Evolutionary conservation across 2,329 filamentous ascomycete species (phyloP).

Genomic region (Monilinia polystroma): DNA sequence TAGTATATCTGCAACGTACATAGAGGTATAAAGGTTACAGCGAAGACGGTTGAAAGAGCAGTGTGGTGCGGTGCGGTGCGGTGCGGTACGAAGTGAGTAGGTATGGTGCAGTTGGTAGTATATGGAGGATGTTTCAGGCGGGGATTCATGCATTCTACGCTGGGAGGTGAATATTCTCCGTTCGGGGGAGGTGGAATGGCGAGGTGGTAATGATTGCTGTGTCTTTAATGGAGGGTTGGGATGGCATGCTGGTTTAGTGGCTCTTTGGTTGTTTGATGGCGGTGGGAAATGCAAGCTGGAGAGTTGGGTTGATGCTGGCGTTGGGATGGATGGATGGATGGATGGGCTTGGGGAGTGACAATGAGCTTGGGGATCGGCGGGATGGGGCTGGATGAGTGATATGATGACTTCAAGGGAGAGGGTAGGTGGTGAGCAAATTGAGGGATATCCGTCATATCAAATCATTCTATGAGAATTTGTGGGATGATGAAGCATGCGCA

Average conservation of each 20-base stretch:
- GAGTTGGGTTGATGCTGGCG: not conserved
- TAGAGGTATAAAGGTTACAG: not conserved
- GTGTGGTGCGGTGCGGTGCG: too few relatives aligned
- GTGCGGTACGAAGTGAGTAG: not conserved
- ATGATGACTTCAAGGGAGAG: too few relatives aligned
- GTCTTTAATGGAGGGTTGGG: not conserved
- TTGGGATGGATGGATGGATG: not conserved
- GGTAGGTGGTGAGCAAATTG: too few relatives aligned
- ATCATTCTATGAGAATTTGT: not conserved
- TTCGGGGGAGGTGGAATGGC: not conserved
- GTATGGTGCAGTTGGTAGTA: too few relatives aligned
- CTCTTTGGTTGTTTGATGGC: too few relatives aligned
- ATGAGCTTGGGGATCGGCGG: too few relatives aligned
- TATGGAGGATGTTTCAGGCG: not conserved
- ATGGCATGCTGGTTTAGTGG: too few relatives aligned
- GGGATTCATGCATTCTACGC: not conserved
- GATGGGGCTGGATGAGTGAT: too few relatives aligned
- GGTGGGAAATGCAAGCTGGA: not conserved
- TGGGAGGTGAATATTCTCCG: conserved; percentile 9
- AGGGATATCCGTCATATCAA: not conserved
- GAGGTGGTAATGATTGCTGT: too few relatives aligned
- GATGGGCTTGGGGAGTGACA: not conserved
- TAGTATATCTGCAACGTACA: not conserved
- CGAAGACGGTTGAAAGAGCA: too few relatives aligned
- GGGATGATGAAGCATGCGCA: not conserved